Conservation (phyloP, 805 yeast genomes). For the Myxozyma geophila region DNA sequence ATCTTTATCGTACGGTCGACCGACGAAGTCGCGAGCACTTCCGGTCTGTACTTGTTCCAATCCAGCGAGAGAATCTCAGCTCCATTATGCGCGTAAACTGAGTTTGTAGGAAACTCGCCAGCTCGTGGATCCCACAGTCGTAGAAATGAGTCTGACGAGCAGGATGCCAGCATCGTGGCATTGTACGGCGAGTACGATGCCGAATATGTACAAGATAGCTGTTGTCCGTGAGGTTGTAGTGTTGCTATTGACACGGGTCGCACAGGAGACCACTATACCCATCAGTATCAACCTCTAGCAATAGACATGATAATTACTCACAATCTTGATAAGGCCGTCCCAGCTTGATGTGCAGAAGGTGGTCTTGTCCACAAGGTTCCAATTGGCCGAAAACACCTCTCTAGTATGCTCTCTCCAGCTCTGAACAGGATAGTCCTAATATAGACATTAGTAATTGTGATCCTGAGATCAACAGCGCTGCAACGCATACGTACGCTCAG, state of each 20-base stretch:
- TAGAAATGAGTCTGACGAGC: conserved; percentile 72
- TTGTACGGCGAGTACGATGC: conserved; percentile 64
- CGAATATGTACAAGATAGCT: conserved; percentile 38
- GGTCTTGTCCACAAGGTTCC: conserved; percentile 72
- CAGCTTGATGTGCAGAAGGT: conserved; percentile 80
- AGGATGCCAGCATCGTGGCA: conserved; percentile 68
- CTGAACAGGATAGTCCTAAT: conserved; percentile 66
- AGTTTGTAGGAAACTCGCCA: conserved; percentile 60
- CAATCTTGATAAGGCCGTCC: conserved; percentile 84
- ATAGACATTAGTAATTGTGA: not conserved
- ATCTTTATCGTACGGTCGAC: conserved; percentile 82
- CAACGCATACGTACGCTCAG: conserved; percentile 34
- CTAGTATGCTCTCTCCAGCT: conserved; percentile 76
- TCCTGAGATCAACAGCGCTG: not conserved
- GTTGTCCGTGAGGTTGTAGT: conserved; percentile 41
- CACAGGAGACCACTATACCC: conserved; percentile 62
- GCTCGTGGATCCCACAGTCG: conserved; percentile 83
- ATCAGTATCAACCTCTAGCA: not conserved
- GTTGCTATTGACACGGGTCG: conserved; percentile 65
- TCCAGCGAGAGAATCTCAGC: conserved; percentile 81
- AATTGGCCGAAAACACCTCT: conserved; percentile 73
- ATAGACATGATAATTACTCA: conserved; percentile 12
- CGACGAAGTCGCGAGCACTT: conserved; percentile 85
- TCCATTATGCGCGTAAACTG: conserved; percentile 75
- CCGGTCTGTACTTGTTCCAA: conserved; percentile 86